Conservation (phyloP, 1,284 basidiomycete genomes). For the Ganoderma leucocontextum region DNA sequence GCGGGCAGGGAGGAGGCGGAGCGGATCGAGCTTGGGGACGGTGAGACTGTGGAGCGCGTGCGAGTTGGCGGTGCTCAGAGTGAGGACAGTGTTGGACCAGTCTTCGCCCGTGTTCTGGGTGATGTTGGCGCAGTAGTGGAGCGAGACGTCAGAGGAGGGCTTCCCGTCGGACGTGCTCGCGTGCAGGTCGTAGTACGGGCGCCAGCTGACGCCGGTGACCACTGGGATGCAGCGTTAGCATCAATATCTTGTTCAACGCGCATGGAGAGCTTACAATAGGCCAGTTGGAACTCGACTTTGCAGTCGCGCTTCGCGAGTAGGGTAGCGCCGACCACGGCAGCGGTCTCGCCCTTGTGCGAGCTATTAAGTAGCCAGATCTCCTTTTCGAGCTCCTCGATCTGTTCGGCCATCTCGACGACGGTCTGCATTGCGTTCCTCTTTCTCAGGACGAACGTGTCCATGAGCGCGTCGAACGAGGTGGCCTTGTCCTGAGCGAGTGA, state of each 20-base stretch:
- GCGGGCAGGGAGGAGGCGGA: background rate
- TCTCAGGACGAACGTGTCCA: slow-evolving; percentile 51
- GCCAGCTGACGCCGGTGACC: slow-evolving; percentile 59
- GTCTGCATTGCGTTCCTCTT: slow-evolving; percentile 48
- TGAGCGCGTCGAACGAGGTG: slow-evolving; percentile 47
- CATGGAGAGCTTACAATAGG: slow-evolving; percentile 55
- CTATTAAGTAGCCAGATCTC: slow-evolving; percentile 32
- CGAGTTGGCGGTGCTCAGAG: slow-evolving; percentile 22
- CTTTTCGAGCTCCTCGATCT: slow-evolving; percentile 48
- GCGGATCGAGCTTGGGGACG: slow-evolving; percentile 14
- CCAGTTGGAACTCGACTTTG: slow-evolving; percentile 53
- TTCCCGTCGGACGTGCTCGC: slow-evolving; percentile 55
- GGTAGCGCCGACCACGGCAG: slow-evolving; percentile 49
- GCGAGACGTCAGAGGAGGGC: slow-evolving; percentile 51
- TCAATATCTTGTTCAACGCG: background rate
- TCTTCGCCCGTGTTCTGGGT: slow-evolving; percentile 67
- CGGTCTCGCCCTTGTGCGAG: slow-evolving; percentile 46
- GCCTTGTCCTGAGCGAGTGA: slow-evolving; percentile 42
- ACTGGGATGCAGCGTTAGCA: slow-evolving; percentile 39
- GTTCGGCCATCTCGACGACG: slow-evolving; percentile 49
- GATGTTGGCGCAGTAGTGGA: slow-evolving; percentile 65
- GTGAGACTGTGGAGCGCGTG: slow-evolving; percentile 16
- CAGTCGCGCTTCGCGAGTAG: slow-evolving; percentile 48
- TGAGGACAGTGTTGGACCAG: slow-evolving; percentile 50
- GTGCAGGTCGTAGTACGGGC: slow-evolving; percentile 64